phyloP scores from a whole-genome alignment of 768 basidiomycete species.

The Multifurca ochricompacta region DNA sequence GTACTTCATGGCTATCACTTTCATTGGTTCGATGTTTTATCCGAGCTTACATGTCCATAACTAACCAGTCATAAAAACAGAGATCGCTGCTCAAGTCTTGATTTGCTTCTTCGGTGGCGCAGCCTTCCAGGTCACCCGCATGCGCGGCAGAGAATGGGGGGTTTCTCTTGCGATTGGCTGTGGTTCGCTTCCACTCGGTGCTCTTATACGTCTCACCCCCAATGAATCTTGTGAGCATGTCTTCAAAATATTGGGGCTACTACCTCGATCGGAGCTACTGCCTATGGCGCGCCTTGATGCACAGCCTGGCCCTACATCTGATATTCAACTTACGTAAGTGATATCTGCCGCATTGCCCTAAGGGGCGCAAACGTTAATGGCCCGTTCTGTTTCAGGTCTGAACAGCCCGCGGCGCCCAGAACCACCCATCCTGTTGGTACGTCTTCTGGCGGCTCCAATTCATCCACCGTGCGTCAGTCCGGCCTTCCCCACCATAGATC shows the following conservation, averaged over 20 bases:
- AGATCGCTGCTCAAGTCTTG: conserved; percentile 77
- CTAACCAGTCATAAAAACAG: conserved; percentile 35
- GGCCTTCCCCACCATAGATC: too few relatives aligned
- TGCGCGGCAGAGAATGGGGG: conserved; percentile 85
- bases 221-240: conserved; percentile 68
- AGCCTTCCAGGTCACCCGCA: conserved; percentile 80
- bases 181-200: conserved; percentile 84
- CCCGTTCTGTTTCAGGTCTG: too few relatives aligned
- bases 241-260: conserved; percentile 48
- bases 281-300: conserved; percentile 55
- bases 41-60: neutral
- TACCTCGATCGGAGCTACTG: conserved; percentile 56
- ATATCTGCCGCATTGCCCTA: too few relatives aligned
- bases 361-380: too few relatives aligned
- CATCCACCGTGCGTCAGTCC: too few relatives aligned
- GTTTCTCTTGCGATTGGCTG: conserved; percentile 84
- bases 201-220: conserved; percentile 70
- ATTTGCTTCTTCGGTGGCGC: conserved; percentile 89
- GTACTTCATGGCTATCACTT: conserved; percentile 79
- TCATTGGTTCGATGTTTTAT: conserved; percentile 55
- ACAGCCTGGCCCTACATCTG: conserved; percentile 63
- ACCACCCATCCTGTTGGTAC: too few relatives aligned
- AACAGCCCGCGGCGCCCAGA: too few relatives aligned
- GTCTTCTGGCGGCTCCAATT: too few relatives aligned
- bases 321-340: too few relatives aligned